Conservation (phyloP, 116 monocot genomes). For the Papilionanthe hybrid region DNA sequence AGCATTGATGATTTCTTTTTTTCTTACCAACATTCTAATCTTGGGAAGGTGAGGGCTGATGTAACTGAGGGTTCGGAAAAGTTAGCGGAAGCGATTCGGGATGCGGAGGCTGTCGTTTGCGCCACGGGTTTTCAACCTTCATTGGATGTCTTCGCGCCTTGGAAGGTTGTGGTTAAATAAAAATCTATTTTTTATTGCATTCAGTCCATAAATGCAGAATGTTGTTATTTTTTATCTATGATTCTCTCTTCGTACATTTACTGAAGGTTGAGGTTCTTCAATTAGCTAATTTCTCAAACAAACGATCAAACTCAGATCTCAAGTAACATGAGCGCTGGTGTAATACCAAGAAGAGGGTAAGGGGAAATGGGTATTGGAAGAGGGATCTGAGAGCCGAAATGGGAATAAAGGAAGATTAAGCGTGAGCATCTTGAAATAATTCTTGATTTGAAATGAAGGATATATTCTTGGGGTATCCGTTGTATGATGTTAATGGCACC, state of each 20-base stretch:
- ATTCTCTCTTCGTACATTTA: background rate
- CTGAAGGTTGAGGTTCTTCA: background rate
- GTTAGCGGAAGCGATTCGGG: conserved; percentile 50
- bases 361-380: too few relatives aligned
- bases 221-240: too few relatives aligned
- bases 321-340: background rate
- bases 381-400: too few relatives aligned
- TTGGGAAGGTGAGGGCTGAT: conserved; percentile 44
- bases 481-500: too few relatives aligned
- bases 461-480: too few relatives aligned
- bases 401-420: too few relatives aligned
- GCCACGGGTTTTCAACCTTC: conserved; percentile 68
- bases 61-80: conserved; percentile 54
- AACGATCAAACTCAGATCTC: background rate
- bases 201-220: background rate
- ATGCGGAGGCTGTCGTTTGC: conserved; percentile 64
- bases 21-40: background rate
- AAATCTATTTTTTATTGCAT: background rate
- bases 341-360: too few relatives aligned
- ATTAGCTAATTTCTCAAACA: background rate
- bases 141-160: conserved; percentile 68
- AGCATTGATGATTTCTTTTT: background rate
- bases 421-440: too few relatives aligned
- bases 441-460: too few relatives aligned
- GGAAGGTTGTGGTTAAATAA: conserved; percentile 48